Evolutionary conservation across 2,329 filamentous ascomycete species (phyloP), one percentile per base, ranked within the genome.

Genomic region (Neopestalotiopsis rosae): DNA sequence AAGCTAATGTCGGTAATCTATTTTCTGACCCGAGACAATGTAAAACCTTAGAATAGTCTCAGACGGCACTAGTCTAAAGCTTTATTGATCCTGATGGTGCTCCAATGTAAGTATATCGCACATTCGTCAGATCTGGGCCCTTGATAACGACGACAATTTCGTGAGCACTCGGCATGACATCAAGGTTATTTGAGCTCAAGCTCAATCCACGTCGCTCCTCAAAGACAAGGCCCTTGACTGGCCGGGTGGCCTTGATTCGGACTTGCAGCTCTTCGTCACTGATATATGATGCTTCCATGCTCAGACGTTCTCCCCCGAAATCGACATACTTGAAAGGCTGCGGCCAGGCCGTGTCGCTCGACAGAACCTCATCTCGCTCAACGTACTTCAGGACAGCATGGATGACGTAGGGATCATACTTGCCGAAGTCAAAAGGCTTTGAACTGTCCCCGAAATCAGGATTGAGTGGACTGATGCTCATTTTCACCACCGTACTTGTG

Each of bases 241-340:
- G 88, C 32, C 82, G 79, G 52, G 82, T 67, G 42, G 82, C 73
- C 74, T 80, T 73, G 17, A 81, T 72, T 14, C 10, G 30, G 12
- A 65, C 30, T 5, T 30, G 62, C 65, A 70, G 73, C 32, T 81
- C 75, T 42, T 70, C 69, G 7, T 72, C 69, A 1, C 68, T 67
- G 3, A 75, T 73, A 5, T 79, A 58, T 13, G 76, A 70, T 30
- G 83, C 73, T 10, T 73, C 73, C 12, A 89, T 75, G 0, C 17
- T 30, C 6, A 65, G 24, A 14, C 78, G 74, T 32, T 85, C 82
- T 52, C 83, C 78, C 13, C 81, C 76, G 57, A 90, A 79, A 70
- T 86, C 83, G 1, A 89, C 76, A 70, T 89, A 90, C 77, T 91
- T 91, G 65, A 91, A 71, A 0, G 89, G 89, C 62, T 91, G 86